Percentiles rank a stretch among this genome's conserved stretches.
Conservation (phyloP, 345 rosid genomes). For the Anastatica hierochuntica region DNA sequence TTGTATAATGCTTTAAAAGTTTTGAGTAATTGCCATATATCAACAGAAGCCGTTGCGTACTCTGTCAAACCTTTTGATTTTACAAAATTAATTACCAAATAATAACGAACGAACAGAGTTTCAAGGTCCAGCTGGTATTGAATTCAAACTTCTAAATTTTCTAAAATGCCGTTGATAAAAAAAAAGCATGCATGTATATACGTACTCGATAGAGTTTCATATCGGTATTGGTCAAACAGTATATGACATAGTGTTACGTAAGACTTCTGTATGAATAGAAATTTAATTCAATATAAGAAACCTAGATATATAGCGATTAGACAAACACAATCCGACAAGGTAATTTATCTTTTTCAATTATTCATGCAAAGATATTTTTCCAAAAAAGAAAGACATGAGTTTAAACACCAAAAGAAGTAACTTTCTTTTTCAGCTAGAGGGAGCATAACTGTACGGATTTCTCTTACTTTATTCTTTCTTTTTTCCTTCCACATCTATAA, state of each 20-base stretch:
- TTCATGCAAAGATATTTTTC: conserved; percentile 19
- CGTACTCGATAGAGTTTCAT: not conserved
- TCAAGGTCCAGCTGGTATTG: not conserved
- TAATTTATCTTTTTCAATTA: conserved; percentile 19
- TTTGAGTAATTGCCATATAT: no score
- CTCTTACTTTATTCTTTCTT: conserved; percentile 18
- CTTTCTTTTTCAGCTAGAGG: conserved; percentile 19
- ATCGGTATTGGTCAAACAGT: not conserved
- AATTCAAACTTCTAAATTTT: not conserved
- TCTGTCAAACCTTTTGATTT: no score
- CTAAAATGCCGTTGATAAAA: not conserved
- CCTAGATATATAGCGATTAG: no score
- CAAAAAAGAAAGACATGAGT: conserved; percentile 5
- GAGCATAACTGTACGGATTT: conserved; percentile 23
- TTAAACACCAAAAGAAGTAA: conserved; percentile 25
- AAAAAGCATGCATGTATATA: not conserved
- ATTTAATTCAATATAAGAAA: not conserved
- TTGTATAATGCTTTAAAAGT: no score
- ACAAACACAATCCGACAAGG: conserved; percentile 19
- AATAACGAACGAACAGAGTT: not conserved
- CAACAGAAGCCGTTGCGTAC: no score
- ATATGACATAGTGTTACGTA: conserved; percentile 16
- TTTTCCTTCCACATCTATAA: no score
- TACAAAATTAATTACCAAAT: no score
- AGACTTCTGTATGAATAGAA: not conserved